Conservation (phyloP, 2,329 filamentous ascomycete species). For the Aspergillus neotritici region DNA sequence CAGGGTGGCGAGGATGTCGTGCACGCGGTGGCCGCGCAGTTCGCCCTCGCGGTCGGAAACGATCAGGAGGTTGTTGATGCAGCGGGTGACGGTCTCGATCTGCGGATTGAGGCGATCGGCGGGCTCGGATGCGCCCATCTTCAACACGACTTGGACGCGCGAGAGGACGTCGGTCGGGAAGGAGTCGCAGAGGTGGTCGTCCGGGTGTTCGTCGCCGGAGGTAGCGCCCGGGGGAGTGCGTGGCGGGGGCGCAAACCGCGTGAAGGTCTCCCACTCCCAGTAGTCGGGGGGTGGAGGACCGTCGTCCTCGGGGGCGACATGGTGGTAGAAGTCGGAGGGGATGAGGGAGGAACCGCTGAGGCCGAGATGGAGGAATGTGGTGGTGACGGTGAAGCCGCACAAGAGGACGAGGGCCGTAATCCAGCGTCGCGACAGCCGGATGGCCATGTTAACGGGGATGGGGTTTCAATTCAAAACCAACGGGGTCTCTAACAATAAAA, state of each 20-base stretch:
- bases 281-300: constrained; percentile 5
- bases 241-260: constrained; percentile 9
- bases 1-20: constrained; percentile 46
- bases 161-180: constrained; percentile 36
- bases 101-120: constrained; percentile 42
- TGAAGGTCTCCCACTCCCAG: constrained; percentile 21
- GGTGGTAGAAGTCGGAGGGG: constrained; percentile 6
- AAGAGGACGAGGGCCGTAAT: too few relatives aligned
- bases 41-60: constrained; percentile 49
- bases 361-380: constrained; percentile 3
- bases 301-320: neutral
- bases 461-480: too few relatives aligned
- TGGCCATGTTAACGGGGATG: too few relatives aligned
- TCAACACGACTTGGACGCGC: constrained; percentile 45
- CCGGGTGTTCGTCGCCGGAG: neutral
- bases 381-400: too few relatives aligned
- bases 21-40: constrained; percentile 39
- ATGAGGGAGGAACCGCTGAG: constrained; percentile 1
- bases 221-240: neutral
- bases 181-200: constrained; percentile 13
- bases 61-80: constrained; percentile 44
- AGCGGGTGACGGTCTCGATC: constrained; percentile 50
- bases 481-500: too few relatives aligned
- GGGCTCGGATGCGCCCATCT: constrained; percentile 45
- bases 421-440: too few relatives aligned